Evolutionary conservation across 345 rosid genomes (phyloP).

Genomic region (Populus deltoides): DNA sequence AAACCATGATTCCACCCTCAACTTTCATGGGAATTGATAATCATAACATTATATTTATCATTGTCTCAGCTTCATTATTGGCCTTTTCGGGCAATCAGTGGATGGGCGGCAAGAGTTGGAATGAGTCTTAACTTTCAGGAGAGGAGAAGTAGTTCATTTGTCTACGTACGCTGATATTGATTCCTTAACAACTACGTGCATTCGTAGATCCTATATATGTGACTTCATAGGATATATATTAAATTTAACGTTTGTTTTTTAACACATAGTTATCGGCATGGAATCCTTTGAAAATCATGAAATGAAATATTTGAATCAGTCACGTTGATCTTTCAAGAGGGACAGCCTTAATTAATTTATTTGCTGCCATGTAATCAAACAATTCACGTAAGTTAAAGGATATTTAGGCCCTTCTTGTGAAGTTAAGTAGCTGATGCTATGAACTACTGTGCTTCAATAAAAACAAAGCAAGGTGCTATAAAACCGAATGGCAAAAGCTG

Average conservation of each 20-base stretch:
- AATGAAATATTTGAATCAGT: not conserved
- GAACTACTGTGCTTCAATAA: too few species aligned
- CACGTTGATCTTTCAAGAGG: not conserved
- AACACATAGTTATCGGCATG: not conserved
- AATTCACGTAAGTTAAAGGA: too few species aligned
- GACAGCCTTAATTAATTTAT: not conserved
- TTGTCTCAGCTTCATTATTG: not conserved
- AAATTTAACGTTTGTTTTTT: not conserved
- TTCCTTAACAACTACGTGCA: not conserved
- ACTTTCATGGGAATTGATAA: not conserved
- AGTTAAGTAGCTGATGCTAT: not conserved
- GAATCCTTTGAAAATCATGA: not conserved
- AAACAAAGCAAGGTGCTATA: too few species aligned
- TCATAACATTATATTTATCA: not conserved
- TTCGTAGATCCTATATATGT: not conserved
- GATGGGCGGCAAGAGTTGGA: not conserved
- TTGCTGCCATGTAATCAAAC: not conserved
- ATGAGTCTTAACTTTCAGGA: not conserved
- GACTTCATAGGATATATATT: not conserved
- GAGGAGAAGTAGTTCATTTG: not conserved
- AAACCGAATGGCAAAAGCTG: too few species aligned
- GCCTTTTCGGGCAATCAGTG: slow-evolving; percentile 11
- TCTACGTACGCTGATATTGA: not conserved
- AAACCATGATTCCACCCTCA: not conserved
- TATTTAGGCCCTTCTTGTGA: not conserved